Base-by-base conservation (phyloP, 139 green algal species). In the Chlamydomonas sphaeroides region DNA sequence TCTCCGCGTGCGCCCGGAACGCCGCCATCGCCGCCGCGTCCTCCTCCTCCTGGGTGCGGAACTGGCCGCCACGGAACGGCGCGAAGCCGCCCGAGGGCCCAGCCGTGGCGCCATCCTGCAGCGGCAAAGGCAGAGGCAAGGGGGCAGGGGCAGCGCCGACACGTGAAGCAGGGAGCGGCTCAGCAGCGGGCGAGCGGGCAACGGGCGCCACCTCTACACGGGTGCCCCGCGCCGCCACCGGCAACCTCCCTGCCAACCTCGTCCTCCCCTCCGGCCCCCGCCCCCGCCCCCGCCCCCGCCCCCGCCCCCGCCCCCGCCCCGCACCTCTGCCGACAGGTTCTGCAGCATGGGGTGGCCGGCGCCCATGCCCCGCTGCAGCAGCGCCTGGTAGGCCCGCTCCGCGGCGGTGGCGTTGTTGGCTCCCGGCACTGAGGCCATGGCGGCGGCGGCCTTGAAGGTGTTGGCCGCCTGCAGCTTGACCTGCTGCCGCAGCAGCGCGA, bases 281-380 rank as follows among this genome's bases (percentile, higher is more conserved):
- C 56, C 14, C 26, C 56, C 56, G 8, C 56, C 11, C 14, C 14
- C 56, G 25, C 56, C 56, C 56, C 11, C 53, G 4, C 53, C 4
- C 53, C 11, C 53, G 4, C 53, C 25, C 18, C 11, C 56, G n/a
- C 61, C 61, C 5, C 65, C 2, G 25, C n/a, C 30, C 38, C 51
- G 4, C 62, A 51, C 61, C 62, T 45, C 30, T 36, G n/a, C 41
- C 41, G 63, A 48, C 3, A 76, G 65, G 78, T 76, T 69, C 2
- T 89, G 82, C 70, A 94, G 84, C 88, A 94, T 95, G 75, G 91
- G 92, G 71, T 95, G 88, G n/a, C 30, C 82, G 71, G n/a, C 56
- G 38, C 49, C 80, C 65, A 51, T 70, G 62, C 78, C 77, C 0
- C 74, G 80, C 35, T 72, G 80, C 79, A 79, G 83, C 79, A 85